phyloP scores from a whole-genome alignment of 768 basidiomycete genomes.

The Boletus speciosus region DNA sequence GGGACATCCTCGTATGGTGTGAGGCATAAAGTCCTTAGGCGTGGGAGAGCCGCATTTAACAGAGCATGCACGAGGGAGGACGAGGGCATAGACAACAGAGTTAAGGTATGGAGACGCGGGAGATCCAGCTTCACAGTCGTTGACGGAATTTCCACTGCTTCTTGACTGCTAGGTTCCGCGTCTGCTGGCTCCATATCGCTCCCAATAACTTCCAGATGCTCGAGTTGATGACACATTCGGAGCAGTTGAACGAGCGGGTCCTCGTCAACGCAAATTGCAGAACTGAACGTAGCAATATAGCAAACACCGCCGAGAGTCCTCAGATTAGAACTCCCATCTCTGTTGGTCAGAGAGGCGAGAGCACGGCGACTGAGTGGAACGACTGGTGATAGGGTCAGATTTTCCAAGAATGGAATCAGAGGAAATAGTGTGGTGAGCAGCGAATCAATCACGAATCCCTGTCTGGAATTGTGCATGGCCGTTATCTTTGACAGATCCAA shows the following conservation, averaged over 20 bases:
- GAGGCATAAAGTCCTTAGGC: constrained; percentile 58
- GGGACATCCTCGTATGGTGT: constrained; percentile 73
- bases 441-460: constrained; percentile 57
- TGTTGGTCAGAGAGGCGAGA: constrained; percentile 46
- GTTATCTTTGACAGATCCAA: constrained; percentile 65
- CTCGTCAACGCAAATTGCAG: constrained; percentile 30
- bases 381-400: constrained; percentile 50
- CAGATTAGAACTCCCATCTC: constrained; percentile 50
- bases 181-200: constrained; percentile 55
- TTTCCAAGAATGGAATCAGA: constrained; percentile 59
- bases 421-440: constrained; percentile 64
- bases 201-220: constrained; percentile 62
- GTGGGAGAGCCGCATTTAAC: constrained; percentile 57
- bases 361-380: constrained; percentile 61
- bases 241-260: constrained; percentile 61
- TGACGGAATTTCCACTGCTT: constrained; percentile 21
- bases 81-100: constrained; percentile 62
- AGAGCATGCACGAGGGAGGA: constrained; percentile 63
- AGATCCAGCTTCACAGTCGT: constrained; percentile 45
- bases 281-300: constrained; percentile 39
- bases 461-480: constrained; percentile 39
- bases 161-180: constrained; percentile 31
- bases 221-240: constrained; percentile 51
- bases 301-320: constrained; percentile 53
- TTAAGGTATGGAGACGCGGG: constrained; percentile 53